Base-by-base conservation (phyloP, 139 green algal genomes). In the Coccomyxa sp. region DNA sequence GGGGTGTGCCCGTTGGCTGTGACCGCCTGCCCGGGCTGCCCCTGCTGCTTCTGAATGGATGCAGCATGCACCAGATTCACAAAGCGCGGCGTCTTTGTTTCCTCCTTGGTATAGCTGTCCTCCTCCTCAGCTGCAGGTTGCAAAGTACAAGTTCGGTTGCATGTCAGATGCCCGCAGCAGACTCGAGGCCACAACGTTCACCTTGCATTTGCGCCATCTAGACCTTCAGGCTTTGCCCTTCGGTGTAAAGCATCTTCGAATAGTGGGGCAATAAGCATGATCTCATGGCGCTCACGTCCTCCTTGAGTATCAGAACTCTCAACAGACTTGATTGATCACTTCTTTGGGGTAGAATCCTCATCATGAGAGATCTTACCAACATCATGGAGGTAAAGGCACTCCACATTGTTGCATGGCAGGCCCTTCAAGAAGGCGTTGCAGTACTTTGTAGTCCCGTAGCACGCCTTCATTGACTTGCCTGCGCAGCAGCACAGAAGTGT, bases 361-460 rank as follows among this genome's bases (percentile, higher is more conserved):
- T n/a, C n/a, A n/a, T n/a, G n/a, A 29, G 27, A 31, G 35, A 38
- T 41, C 37, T n/a, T 10, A 86, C 91, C 92, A 24, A 95, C 75
- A 22, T 95, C 91, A 81, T 98, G 94, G 27, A 98, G 90, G 81
- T 98, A 98, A 34, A 97, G 80, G 86, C 94, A 98, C 73, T 98
- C 94, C 6, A 87, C 79, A 78, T 98, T 98, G 83, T 89, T 96
- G 85, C 94, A 98, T 16, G 82, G 77, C 69, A 91, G 69, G 70
- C 95, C 89, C 83, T 95, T 95, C 29, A 98, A 80, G 78, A 95
- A 98, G 18, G 94, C 89, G 82, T 97, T 96, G 90, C 94, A 98
- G 85, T 98, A 98, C 82, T 98, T 98, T n/a, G 94, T 98, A 24
- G 94, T 98, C 7, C 94, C 94, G 85, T 95, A 98, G 85, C 93